Percentiles rank a stretch among this genome's conserved stretches.
Conservation (phyloP, 1,284 basidiomycete species). For the Neolentinus lepideus region DNA sequence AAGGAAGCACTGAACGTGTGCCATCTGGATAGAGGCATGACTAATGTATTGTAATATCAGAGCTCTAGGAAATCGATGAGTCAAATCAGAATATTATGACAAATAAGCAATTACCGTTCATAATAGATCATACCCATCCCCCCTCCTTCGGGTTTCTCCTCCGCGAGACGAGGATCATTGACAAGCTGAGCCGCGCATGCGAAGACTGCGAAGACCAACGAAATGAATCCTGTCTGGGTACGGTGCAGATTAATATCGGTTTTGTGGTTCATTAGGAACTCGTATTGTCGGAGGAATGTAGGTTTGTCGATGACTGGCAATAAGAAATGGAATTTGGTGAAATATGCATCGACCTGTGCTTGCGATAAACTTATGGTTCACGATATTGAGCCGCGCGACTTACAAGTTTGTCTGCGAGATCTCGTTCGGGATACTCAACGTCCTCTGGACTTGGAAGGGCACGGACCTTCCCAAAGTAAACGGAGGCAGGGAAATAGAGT, state of each 20-base stretch:
- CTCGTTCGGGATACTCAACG: slow-evolving; percentile 79
- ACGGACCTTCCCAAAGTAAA: slow-evolving; percentile 81
- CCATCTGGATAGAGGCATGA: slow-evolving; percentile 70
- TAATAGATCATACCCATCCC: slow-evolving; percentile 85
- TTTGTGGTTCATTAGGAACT: slow-evolving; percentile 62
- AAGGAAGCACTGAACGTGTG: slow-evolving; percentile 84
- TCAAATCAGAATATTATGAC: slow-evolving; percentile 14
- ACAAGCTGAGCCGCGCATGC: slow-evolving; percentile 76
- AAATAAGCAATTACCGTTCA: slow-evolving; percentile 50
- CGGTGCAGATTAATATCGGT: slow-evolving; percentile 45
- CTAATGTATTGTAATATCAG: slow-evolving; percentile 87
- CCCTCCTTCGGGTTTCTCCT: slow-evolving; percentile 58
- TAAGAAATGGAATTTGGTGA: slow-evolving; percentile 76
- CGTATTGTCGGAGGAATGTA: slow-evolving; percentile 68
- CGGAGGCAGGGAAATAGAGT: slow-evolving; percentile 82
- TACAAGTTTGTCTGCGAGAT: slow-evolving; percentile 78
- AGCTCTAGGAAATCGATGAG: slow-evolving; percentile 39
- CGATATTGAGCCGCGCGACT: slow-evolving; percentile 11
- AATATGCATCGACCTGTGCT: slow-evolving; percentile 74
- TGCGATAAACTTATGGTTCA: slow-evolving; percentile 9
- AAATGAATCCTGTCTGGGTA: slow-evolving; percentile 63
- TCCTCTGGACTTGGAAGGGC: slow-evolving; percentile 81
- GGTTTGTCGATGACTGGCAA: slow-evolving; percentile 82
- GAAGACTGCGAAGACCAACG: slow-evolving; percentile 77
- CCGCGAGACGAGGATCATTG: slow-evolving; percentile 59